These are phyloP conservation scores for Salvia miltiorrhiza DNA, from an alignment of 257 asterid genomes.

Conservation along the genomic window DNA sequence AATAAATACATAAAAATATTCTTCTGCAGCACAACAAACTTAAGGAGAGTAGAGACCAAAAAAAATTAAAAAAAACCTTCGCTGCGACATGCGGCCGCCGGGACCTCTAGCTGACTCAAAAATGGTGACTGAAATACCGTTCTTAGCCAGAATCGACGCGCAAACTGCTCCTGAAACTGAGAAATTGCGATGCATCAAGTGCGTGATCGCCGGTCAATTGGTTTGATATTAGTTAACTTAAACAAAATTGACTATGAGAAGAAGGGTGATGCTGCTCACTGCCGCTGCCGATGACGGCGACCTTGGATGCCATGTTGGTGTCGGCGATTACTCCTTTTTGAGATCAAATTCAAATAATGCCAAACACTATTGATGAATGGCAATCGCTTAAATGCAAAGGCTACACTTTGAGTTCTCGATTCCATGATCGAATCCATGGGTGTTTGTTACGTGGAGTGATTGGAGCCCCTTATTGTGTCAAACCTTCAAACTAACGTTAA, in stretches of 20 bases:
- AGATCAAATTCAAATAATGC: conserved; percentile 17
- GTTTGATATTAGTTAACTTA: background rate
- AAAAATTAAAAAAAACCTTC: conserved; percentile 41
- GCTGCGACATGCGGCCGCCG: conserved; percentile 95
- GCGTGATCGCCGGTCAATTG: background rate
- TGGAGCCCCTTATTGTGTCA: background rate
- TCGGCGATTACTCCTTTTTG: conserved; percentile 1
- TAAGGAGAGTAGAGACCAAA: background rate
- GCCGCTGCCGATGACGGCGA: conserved; percentile 89
- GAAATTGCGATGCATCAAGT: background rate
- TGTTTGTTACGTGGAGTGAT: background rate
- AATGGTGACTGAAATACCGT: conserved; percentile 73
- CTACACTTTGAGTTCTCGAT: background rate
- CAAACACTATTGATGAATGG: background rate
- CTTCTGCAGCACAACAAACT: background rate
- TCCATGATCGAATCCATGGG: background rate
- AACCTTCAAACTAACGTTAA: background rate
- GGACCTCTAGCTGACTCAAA: conserved; percentile 90
- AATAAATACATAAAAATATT: background rate
- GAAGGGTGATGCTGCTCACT: conserved; percentile 40
- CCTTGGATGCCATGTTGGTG: conserved; percentile 59
- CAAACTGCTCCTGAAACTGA: conserved; percentile 96
- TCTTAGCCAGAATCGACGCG: conserved; percentile 73
- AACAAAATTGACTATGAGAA: background rate
- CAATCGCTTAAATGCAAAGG: background rate